Evolutionary conservation across 441 rosid species (phyloP), one percentile per base, ranked within the genome.

Genomic region (Eutrema salsugineum): DNA sequence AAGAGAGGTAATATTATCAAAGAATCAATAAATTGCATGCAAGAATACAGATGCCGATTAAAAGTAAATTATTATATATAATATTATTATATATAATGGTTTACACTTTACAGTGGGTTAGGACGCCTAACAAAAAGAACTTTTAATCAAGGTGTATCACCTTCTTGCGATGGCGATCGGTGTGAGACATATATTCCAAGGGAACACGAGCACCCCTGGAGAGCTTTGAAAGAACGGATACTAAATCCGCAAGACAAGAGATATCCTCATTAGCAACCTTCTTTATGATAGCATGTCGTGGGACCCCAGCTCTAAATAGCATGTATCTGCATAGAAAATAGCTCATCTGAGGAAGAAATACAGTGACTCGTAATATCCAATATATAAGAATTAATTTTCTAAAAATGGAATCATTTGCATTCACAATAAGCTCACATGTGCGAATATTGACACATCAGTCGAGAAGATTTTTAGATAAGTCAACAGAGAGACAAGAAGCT

Each of bases 241-340:
- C 83, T 53, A 96, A 76, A 50, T 93, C 91, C 63, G 87, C 90
- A 44, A 96, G 89, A 55, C 33, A 76, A 36, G 91, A 83, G 76
- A 93, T 91, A 75, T 91, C 93, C 77, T 85, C 88, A 63, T 90
- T 93, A 55, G 93, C 91, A 81, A 96, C 84, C 82, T 90, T 96
- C 86, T 87, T 88, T 70, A 96, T 93, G 72, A 96, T 91, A 63
- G 99, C 97, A 84, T 91, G 98, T 50, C 96, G 87, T 77, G 97
- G 94, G 75, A 96, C 93, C 78, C 96, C 99, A 24, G 97, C 97
- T 86, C 96, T 88, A 80, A 74, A 85, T 57, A 96, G 82, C 98
- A 91, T 93, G 67, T 96, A 93, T 72, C 99, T 96, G 89, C 81
- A 81, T 72, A 16, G 68, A 54, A 71, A 66, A 75, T 24, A 53